Evolutionary conservation across 2,329 filamentous ascomycete genomes (phyloP).

Genomic region (Clonostachys sp.): DNA sequence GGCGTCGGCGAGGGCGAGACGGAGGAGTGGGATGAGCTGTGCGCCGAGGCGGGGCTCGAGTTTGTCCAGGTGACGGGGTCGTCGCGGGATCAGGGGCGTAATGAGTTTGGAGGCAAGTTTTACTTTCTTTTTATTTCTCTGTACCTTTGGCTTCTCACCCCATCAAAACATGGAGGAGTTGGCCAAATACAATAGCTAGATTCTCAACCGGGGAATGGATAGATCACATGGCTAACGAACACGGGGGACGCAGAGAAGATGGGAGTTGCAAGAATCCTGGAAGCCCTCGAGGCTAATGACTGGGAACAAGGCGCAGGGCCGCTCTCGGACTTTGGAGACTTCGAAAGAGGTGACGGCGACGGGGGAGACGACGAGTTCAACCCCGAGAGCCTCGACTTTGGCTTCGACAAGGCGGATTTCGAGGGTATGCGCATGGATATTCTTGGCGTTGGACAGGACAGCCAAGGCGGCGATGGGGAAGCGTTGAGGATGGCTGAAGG

Average conservation of each 20-base stretch:
- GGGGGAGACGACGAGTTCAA: conserved; percentile 29
- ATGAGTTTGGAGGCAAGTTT: conserved; percentile 52
- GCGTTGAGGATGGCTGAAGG: neutral
- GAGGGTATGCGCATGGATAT: conserved; percentile 47
- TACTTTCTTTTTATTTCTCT: neutral
- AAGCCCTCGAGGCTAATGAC: conserved; percentile 63
- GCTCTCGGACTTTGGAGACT: conserved; percentile 21
- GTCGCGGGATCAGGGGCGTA: conserved; percentile 25
- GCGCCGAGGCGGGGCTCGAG: conserved; percentile 54
- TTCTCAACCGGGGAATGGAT: too few relatives aligned
- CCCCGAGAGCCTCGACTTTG: conserved; percentile 43
- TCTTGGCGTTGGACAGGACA: conserved; percentile 21
- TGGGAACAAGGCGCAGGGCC: conserved; percentile 38
- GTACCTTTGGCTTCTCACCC: neutral
- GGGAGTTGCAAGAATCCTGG: conserved; percentile 52
- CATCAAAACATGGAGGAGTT: neutral
- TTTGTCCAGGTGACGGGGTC: conserved; percentile 49
- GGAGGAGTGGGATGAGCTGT: conserved; percentile 59
- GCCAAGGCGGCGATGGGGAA: conserved; percentile 5
- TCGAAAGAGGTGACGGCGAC: conserved; percentile 19
- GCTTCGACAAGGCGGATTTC: conserved; percentile 48
- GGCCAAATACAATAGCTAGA: too few relatives aligned
- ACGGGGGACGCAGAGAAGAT: conserved; percentile 40
- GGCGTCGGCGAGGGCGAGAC: conserved; percentile 44
- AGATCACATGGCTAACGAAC: neutral